Conservation (phyloP, 331 rosid genomes). For the Malus hybrid region DNA sequence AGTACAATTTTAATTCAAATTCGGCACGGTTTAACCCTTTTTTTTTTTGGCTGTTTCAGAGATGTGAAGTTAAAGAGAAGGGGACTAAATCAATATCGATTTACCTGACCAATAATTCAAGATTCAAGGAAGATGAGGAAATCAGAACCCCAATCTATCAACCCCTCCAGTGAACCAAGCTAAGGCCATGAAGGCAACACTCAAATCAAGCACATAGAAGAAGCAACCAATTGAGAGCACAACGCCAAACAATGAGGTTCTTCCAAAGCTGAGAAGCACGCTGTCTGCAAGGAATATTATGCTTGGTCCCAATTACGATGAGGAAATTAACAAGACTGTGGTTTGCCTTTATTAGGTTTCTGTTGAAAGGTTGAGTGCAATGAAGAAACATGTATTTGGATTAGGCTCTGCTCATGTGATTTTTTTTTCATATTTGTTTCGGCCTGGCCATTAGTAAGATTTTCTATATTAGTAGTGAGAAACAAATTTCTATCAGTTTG, state of each 20-base stretch:
- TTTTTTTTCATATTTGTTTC: not conserved
- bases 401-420: conserved; percentile 95
- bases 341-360: conserved; percentile 60
- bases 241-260: conserved; percentile 20
- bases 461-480: not conserved
- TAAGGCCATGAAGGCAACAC: conserved; percentile 39
- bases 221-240: conserved; percentile 15
- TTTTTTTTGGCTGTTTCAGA: conserved; percentile 23
- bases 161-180: conserved; percentile 2
- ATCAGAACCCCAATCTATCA: conserved; percentile 55
- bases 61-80: conserved; percentile 72
- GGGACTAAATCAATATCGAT: conserved; percentile 34
- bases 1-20: not conserved
- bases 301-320: conserved; percentile 11
- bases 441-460: not conserved
- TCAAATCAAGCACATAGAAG: conserved; percentile 49
- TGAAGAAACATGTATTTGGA: conserved; percentile 98
- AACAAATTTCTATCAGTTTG: too few species aligned
- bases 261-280: conserved; percentile 62
- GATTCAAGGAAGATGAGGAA: conserved; percentile 55
- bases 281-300: conserved; percentile 56
- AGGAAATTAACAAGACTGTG: conserved; percentile 23
- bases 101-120: conserved; percentile 32
- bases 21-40: not conserved
- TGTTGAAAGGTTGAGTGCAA: conserved; percentile 96